Evolutionary conservation across 352 stramenopile genomes (phyloP), one percentile per base, ranked within the genome.

Genomic region (Phytophthora sojae): DNA sequence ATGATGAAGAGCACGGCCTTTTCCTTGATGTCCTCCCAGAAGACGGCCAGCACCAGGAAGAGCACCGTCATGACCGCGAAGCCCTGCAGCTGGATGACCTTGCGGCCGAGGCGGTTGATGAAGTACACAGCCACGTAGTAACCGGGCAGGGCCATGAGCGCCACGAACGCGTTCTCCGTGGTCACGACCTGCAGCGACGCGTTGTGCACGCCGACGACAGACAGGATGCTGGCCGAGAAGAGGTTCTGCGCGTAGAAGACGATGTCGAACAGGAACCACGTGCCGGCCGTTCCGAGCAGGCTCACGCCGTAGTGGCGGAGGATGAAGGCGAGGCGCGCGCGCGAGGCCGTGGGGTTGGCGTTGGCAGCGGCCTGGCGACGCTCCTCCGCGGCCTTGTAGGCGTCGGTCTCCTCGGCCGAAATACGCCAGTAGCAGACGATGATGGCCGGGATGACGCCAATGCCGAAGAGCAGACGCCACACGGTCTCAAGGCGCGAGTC

Each of bases 211-310:
- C 85, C 85, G 9, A 93, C 71, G 15, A 92, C 82, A 0, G 73
- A 77, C 35, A 93, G 44, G 35, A 94, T 91, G 35, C 76, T 89
- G 14, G 85, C 85, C 11, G 85, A 92, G 67, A 95, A 96, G 14
- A 96, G 69, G 54, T 91, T 92, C 65, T 93, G 84, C 2, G 86
- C 83, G 66, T 91, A 93, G 57, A 90, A 95, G 2, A 93, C 82
- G 57, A 97, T 90, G 64, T 96, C 90, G 64, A 95, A 94, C 11
- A 96, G 81, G 69, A 97, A 95, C 88, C 90, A 97, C 54, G 84
- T 85, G 61, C 83, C 86, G 0, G 89, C 88, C 42, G 83, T 92
- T 1, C 88, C 89, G 5, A 95, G 35, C 6, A 96, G 67, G 12
- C 74, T 69, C 17, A 68, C 58, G 15, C 82, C 72, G 64, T 90